Percentiles rank a stretch among this genome's conserved stretches.
Conservation (phyloP, 352 stramenopile species). For the Pythium rishiriense region DNA sequence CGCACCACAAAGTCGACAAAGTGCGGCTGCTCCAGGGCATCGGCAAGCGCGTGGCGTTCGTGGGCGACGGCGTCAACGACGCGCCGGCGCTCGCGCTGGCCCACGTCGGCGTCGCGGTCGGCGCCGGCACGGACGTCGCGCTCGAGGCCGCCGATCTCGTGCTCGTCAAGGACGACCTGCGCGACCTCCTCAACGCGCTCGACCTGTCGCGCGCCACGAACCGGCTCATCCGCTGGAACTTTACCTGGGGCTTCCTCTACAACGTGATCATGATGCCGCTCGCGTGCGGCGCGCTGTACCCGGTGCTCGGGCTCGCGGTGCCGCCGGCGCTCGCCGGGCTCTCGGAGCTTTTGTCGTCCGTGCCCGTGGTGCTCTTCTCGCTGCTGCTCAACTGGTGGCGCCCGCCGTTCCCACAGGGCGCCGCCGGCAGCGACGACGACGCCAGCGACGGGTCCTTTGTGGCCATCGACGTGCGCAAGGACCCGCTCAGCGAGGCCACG, state of each 20-base stretch:
- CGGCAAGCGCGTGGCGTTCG: slow-evolving; percentile 71
- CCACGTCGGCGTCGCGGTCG: slow-evolving; percentile 67
- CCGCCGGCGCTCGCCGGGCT: slow-evolving; percentile 67
- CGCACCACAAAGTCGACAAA: slow-evolving; percentile 79
- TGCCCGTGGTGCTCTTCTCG: slow-evolving; percentile 80
- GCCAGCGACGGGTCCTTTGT: slow-evolving; percentile 15
- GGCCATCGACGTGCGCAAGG: slow-evolving; percentile 20
- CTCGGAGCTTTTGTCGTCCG: slow-evolving; percentile 69
- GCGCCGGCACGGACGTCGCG: slow-evolving; percentile 66
- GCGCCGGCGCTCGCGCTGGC: slow-evolving; percentile 65
- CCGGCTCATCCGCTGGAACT: slow-evolving; percentile 73
- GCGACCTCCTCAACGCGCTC: slow-evolving; percentile 63
- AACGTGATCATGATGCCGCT: slow-evolving; percentile 77
- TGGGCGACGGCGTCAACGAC: slow-evolving; percentile 78
- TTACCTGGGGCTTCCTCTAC: slow-evolving; percentile 75
- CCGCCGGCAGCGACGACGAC: slow-evolving; percentile 16
- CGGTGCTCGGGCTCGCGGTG: slow-evolving; percentile 55
- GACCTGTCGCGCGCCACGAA: slow-evolving; percentile 64
- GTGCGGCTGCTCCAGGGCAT: slow-evolving; percentile 67
- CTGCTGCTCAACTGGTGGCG: slow-evolving; percentile 69
- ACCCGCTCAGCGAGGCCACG: slow-evolving; percentile 9
- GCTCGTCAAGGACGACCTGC: slow-evolving; percentile 69
- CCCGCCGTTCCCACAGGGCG: slow-evolving; percentile 38
- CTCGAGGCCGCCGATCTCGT: slow-evolving; percentile 74
- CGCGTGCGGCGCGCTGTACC: slow-evolving; percentile 68